Evolutionary conservation across 2,329 filamentous ascomycete genomes (phyloP).

Genomic region (Elsinoe batatas): DNA sequence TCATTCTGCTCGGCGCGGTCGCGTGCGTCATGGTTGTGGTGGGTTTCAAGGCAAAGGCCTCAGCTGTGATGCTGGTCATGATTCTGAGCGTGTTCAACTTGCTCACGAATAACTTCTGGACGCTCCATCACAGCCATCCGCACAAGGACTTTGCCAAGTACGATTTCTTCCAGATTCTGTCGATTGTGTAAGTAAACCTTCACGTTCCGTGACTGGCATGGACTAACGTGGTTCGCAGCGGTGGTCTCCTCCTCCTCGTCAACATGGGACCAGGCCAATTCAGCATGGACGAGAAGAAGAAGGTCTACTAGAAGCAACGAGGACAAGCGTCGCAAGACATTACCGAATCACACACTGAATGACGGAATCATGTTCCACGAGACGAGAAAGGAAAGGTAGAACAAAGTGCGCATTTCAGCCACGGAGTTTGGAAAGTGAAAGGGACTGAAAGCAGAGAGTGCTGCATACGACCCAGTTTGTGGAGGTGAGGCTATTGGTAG

Average conservation of each 20-base stretch:
- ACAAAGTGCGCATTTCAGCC: constrained; percentile 11
- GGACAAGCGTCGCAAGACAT: neutral
- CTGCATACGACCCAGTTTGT: neutral
- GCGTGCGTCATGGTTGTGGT: constrained; percentile 98
- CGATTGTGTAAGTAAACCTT: constrained; percentile 62
- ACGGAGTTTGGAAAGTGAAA: constrained; percentile 9
- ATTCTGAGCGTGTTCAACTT: constrained; percentile 96
- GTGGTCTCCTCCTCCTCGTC: constrained; percentile 88
- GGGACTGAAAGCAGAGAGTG: neutral
- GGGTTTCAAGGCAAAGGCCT: constrained; percentile 99
- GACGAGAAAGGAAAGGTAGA: neutral
- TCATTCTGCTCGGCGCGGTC: constrained; percentile 74
- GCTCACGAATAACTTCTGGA: constrained; percentile 99
- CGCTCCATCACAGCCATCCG: constrained; percentile 95
- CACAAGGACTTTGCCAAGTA: constrained; percentile 99
- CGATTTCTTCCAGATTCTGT: constrained; percentile 99
- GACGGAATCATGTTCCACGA: neutral
- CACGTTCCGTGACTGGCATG: neutral
- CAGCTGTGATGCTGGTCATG: constrained; percentile 86
- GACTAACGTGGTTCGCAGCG: constrained; percentile 37
- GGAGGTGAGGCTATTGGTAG: neutral
- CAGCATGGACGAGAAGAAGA: constrained; percentile 99
- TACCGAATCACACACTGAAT: neutral
- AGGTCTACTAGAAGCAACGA: constrained; percentile 64
- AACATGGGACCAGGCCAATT: constrained; percentile 98